Conservation (phyloP, 1,139 yeast genomes). For the Casaregolazyma suthepensis region DNA sequence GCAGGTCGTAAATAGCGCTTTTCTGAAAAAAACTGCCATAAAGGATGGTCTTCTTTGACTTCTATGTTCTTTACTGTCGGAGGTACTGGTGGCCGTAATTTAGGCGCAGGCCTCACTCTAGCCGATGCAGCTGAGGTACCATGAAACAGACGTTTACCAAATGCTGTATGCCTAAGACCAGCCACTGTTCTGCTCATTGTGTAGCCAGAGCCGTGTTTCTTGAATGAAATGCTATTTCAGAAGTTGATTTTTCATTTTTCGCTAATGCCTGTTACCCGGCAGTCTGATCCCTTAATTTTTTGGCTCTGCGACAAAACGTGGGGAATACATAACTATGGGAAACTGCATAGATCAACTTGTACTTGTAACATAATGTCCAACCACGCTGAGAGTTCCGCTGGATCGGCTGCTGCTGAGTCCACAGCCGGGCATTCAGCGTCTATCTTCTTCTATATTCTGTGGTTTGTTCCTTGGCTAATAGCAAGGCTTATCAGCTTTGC, state of each 20-base stretch:
- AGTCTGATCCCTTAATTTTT: background rate
- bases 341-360: background rate
- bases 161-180: background rate
- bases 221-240: background rate
- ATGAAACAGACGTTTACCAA: slow-evolving; percentile 3
- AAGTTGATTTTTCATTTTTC: background rate
- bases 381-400: background rate
- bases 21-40: slow-evolving; percentile 86
- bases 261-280: background rate
- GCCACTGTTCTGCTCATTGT: background rate
- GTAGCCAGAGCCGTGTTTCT: background rate
- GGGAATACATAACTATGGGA: background rate
- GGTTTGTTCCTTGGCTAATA: slow-evolving; percentile 7
- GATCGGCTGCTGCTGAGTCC: background rate
- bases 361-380: background rate
- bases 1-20: slow-evolving; percentile 50
- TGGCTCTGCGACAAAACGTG: background rate
- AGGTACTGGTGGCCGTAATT: slow-evolving; percentile 75
- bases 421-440: background rate
- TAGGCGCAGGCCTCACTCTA: slow-evolving; percentile 25
- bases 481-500: background rate
- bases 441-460: background rate
- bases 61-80: slow-evolving; percentile 71
- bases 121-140: background rate
- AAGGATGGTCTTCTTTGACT: slow-evolving; percentile 81